A percentile compares a stretch with the other conserved stretches of the same genome.
phyloP scores from a whole-genome alignment of 164 flowering plant species.

The Euptelea pleiosperma region DNA sequence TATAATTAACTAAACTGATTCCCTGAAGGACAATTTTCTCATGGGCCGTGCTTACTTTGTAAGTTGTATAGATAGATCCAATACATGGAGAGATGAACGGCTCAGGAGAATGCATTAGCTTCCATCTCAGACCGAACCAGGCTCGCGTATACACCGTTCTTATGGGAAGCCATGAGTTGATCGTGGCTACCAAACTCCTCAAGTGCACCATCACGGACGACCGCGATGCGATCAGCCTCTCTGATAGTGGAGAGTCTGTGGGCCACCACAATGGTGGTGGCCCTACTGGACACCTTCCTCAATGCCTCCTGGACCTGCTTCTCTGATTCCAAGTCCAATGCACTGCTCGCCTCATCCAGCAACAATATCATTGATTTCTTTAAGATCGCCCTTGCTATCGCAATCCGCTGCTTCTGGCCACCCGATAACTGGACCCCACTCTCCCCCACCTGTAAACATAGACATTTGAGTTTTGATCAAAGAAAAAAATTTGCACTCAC shows the following conservation, averaged over 20 bases:
- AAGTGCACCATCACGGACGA: slow-evolving; percentile 46
- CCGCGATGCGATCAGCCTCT: slow-evolving; percentile 58
- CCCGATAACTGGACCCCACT: slow-evolving; percentile 78
- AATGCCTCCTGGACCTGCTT: slow-evolving; percentile 63
- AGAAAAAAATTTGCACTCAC: too few species aligned
- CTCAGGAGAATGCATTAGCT: slow-evolving; percentile 53
- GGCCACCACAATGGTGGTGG: slow-evolving; percentile 68
- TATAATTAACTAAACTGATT: not conserved
- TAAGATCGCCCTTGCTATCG: slow-evolving; percentile 69
- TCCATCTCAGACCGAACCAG: slow-evolving; percentile 59
- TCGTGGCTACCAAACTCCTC: slow-evolving; percentile 65
- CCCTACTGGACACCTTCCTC: slow-evolving; percentile 34
- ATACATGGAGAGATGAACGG: not conserved
- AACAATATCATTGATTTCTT: slow-evolving; percentile 54
- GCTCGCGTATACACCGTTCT: slow-evolving; percentile 49
- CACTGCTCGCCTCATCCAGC: slow-evolving; percentile 80
- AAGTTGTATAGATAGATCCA: not conserved
- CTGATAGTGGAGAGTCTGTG: slow-evolving; percentile 68
- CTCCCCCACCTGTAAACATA: slow-evolving; percentile 68
- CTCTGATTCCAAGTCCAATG: slow-evolving; percentile 76
- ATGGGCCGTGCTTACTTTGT: too few species aligned
- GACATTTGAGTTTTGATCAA: too few species aligned
- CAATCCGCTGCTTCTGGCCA: slow-evolving; percentile 73
- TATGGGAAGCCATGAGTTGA: slow-evolving; percentile 47
- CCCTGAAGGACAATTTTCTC: too few species aligned